Percentiles rank a stretch among this genome's conserved stretches.
phyloP scores from a whole-genome alignment of 768 basidiomycete species.

The Terana coerulea region DNA sequence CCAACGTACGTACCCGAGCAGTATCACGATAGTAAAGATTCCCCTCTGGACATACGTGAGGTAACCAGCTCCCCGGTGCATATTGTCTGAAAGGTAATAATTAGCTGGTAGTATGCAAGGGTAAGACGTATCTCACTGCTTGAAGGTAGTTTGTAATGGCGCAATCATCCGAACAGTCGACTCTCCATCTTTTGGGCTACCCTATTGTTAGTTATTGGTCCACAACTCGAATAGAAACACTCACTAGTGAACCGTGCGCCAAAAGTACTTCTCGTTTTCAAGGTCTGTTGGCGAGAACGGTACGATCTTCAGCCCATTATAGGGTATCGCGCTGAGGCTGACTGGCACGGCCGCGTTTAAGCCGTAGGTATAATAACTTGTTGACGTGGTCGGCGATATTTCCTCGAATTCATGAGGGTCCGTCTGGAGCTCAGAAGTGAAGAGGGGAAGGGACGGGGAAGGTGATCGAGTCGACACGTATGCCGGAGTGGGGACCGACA shows the following conservation, averaged over 20 bases:
- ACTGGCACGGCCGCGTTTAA: not conserved
- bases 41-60: conserved; percentile 5
- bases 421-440: too few relatives aligned
- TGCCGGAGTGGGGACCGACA: too few relatives aligned
- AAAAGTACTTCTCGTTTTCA: not conserved
- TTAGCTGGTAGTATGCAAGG: not conserved
- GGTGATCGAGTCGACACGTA: too few relatives aligned
- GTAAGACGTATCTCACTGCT: too few relatives aligned
- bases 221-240: too few relatives aligned
- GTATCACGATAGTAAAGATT: conserved; percentile 5
- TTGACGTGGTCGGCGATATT: too few relatives aligned
- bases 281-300: not conserved
- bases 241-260: not conserved
- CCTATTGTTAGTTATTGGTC: too few relatives aligned
- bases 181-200: too few relatives aligned
- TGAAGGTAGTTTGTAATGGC: not conserved
- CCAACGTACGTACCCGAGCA: not conserved
- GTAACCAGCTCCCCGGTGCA: not conserved
- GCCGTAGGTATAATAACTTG: too few relatives aligned
- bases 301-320: not conserved
- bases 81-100: not conserved
- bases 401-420: too few relatives aligned
- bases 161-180: not conserved
- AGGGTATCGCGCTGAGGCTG: not conserved
- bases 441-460: too few relatives aligned